A percentile compares a stretch with the other conserved stretches of the same genome.
phyloP scores from a whole-genome alignment of 495 filamentous ascomycete species.

The Tuber umbilicatum region DNA sequence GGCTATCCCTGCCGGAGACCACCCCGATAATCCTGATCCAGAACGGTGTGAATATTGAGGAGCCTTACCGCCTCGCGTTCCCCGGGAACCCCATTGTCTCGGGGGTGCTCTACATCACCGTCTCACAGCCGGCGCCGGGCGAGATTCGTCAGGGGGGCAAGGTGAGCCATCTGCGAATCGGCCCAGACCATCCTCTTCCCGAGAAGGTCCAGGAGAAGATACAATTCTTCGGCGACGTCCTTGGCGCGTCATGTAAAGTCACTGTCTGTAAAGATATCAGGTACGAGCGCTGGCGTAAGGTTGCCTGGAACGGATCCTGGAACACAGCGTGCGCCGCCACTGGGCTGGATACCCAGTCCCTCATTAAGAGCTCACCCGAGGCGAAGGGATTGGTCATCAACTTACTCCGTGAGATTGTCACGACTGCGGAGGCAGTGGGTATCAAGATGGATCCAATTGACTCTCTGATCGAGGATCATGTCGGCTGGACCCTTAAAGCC shows the following conservation, averaged over 20 bases:
- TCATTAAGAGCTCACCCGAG: conserved; percentile 43
- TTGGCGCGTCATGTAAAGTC: conserved; percentile 41
- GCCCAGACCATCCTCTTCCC: conserved; percentile 43
- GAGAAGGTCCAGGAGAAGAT: conserved; percentile 17
- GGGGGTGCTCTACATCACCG: conserved; percentile 51
- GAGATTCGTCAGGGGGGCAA: conserved; percentile 47
- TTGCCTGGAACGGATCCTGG: conserved; percentile 49
- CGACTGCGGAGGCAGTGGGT: conserved; percentile 18
- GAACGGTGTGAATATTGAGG: conserved; percentile 60
- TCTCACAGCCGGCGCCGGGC: conserved; percentile 47
- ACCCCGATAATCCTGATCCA: conserved; percentile 55
- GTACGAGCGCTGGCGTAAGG: conserved; percentile 49
- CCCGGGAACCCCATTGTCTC: conserved; percentile 51
- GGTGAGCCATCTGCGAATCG: conserved; percentile 44
- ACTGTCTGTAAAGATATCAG: conserved; percentile 43
- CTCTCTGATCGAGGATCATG: conserved; percentile 13
- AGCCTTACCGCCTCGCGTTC: conserved; percentile 49
- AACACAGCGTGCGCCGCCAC: conserved; percentile 49
- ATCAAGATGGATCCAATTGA: conserved; percentile 12
- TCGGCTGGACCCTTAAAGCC: conserved; percentile 8
- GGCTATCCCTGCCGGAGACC: conserved; percentile 48
- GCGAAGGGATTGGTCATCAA: conserved; percentile 46
- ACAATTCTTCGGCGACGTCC: conserved; percentile 45
- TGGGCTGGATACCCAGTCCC: conserved; percentile 47
- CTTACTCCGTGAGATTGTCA: conserved; percentile 46